Conservation (phyloP, 495 filamentous ascomycete genomes). For the Oidiodendron maius region DNA sequence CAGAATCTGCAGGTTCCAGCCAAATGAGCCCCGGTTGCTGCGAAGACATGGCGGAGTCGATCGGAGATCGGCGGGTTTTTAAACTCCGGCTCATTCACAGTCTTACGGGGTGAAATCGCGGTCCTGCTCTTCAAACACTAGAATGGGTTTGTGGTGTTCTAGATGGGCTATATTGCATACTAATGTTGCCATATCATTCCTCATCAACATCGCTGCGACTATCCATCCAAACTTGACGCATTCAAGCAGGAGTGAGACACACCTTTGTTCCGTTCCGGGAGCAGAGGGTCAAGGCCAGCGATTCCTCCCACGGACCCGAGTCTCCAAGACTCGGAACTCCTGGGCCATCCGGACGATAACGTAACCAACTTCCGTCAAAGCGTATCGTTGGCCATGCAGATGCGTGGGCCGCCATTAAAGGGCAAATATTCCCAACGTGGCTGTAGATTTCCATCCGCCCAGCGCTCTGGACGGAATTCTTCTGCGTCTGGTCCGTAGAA, state of each 20-base stretch:
- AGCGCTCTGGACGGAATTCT: conserved; percentile 28
- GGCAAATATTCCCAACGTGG: conserved; percentile 27
- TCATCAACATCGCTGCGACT: not conserved
- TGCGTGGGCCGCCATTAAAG: conserved; percentile 30
- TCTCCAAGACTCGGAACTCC: conserved; percentile 21
- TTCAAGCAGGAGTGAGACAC: not conserved
- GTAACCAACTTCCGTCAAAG: conserved; percentile 47
- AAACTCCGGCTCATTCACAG: too few relatives aligned
- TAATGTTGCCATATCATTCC: not conserved
- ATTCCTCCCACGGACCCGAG: not conserved
- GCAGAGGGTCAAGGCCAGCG: not conserved
- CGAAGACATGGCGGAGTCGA: too few relatives aligned
- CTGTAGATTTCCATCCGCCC: conserved; percentile 21
- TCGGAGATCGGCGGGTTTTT: too few relatives aligned
- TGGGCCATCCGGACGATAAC: conserved; percentile 54
- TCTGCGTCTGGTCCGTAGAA: conserved; percentile 29
- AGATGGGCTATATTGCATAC: not conserved
- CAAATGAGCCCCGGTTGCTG: too few relatives aligned
- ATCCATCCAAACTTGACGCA: not conserved
- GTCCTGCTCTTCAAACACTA: too few relatives aligned
- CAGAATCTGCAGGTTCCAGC: too few relatives aligned
- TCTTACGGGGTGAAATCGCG: too few relatives aligned
- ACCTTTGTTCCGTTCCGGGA: conserved; percentile 3
- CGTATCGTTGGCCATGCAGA: conserved; percentile 38
- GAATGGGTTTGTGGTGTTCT: not conserved